Conservation (phyloP, 495 filamentous ascomycete genomes). For the Penicillium herquei region DNA sequence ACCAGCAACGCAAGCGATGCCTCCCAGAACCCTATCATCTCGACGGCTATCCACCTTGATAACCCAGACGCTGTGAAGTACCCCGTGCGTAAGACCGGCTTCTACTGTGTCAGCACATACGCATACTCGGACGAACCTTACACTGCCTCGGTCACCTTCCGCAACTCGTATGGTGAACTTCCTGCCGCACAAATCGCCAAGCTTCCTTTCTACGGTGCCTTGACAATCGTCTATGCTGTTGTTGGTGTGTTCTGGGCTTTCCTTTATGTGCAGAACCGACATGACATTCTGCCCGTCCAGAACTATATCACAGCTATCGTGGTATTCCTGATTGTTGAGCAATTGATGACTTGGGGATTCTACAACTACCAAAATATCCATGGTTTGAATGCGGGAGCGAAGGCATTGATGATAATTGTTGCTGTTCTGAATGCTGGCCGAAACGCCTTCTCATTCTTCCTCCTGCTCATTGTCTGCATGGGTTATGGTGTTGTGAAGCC, state of each 20-base stretch:
- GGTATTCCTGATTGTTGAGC: slow-evolving; percentile 90
- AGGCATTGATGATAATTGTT: slow-evolving; percentile 83
- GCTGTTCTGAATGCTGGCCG: slow-evolving; percentile 87
- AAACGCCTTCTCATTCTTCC: slow-evolving; percentile 98
- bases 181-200: slow-evolving; percentile 94
- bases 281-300: slow-evolving; percentile 95
- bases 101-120: slow-evolving; percentile 89
- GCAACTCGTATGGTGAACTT: slow-evolving; percentile 94
- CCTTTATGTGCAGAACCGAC: slow-evolving; percentile 90
- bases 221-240: slow-evolving; percentile 92
- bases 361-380: slow-evolving; percentile 91
- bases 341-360: slow-evolving; percentile 98
- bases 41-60: slow-evolving; percentile 79
- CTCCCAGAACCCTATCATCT: slow-evolving; percentile 69
- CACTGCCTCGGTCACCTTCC: slow-evolving; percentile 80
- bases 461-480: slow-evolving; percentile 98
- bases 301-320: slow-evolving; percentile 99
- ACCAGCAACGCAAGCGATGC: slow-evolving; percentile 65
- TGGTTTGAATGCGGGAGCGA: slow-evolving; percentile 75
- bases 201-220: slow-evolving; percentile 92
- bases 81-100: slow-evolving; percentile 80
- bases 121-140: slow-evolving; percentile 62
- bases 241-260: slow-evolving; percentile 88
- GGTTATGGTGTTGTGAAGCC: slow-evolving; percentile 98
- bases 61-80: slow-evolving; percentile 73